A percentile compares a stretch with the other conserved stretches of the same genome.
phyloP scores from a whole-genome alignment of 768 basidiomycete genomes.

The Dioszegia aurantiaca region DNA sequence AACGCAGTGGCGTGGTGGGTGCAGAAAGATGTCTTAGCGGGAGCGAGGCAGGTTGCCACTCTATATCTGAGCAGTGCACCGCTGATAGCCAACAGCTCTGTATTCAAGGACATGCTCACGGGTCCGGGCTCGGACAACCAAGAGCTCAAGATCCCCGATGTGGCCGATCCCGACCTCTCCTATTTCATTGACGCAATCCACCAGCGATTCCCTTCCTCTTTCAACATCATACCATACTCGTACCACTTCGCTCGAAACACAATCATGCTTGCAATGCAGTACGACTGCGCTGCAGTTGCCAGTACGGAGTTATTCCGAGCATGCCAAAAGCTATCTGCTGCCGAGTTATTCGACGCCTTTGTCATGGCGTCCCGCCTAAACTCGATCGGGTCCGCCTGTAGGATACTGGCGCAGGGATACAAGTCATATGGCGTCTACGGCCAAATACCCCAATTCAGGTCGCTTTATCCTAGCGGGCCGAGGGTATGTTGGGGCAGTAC shows the following conservation, averaged over 20 bases:
- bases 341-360: not conserved
- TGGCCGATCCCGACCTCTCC: not conserved
- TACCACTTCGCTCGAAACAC: not conserved
- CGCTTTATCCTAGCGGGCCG: too few species aligned
- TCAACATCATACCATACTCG: too few species aligned
- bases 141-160: not conserved
- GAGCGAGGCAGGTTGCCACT: not conserved
- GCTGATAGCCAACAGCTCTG: slow-evolving; percentile 5
- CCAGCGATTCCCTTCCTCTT: not conserved
- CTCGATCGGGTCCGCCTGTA: too few species aligned
- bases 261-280: not conserved
- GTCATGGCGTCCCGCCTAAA: not conserved
- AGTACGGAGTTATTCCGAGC: not conserved
- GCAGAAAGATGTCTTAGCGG: not conserved
- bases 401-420: too few species aligned
- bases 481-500: too few species aligned
- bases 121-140: not conserved
- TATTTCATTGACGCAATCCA: not conserved
- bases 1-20: not conserved
- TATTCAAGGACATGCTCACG: slow-evolving; percentile 1
- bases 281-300: not conserved
- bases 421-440: too few species aligned
- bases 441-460: too few species aligned
- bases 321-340: not conserved
- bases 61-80: not conserved